phyloP scores from a whole-genome alignment of 2,329 filamentous ascomycete species.

The Aureobasidium subglaciale region DNA sequence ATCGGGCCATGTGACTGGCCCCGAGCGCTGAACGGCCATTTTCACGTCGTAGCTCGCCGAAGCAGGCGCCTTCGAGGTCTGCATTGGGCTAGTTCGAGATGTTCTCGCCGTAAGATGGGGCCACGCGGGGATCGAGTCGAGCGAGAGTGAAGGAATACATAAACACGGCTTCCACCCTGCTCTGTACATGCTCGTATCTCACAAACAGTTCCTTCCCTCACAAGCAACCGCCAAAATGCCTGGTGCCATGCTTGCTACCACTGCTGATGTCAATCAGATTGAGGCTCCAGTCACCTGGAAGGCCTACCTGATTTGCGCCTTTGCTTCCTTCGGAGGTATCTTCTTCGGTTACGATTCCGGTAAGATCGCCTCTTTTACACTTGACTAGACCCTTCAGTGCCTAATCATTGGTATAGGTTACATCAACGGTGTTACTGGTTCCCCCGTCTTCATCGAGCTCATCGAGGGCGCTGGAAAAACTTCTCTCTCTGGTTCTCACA shows the following conservation, averaged over 20 bases:
- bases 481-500: conserved; percentile 28
- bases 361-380: neutral
- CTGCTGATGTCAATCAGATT: conserved; percentile 47
- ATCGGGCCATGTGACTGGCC: conserved; percentile 12
- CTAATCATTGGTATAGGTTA: conserved; percentile 38
- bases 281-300: conserved; percentile 43
- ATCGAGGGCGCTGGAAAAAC: conserved; percentile 40
- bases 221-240: conserved; percentile 14
- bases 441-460: conserved; percentile 44
- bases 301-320: conserved; percentile 36
- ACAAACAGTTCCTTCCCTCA: conserved; percentile 3
- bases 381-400: neutral
- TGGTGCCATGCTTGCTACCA: conserved; percentile 29
- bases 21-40: conserved; percentile 13
- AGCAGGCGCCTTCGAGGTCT: neutral
- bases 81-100: conserved; percentile 9
- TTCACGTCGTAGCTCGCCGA: conserved; percentile 11
- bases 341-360: conserved; percentile 73
- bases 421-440: conserved; percentile 48
- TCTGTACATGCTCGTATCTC: neutral
- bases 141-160: conserved; percentile 2
- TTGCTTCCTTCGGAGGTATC: conserved; percentile 50
- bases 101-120: conserved; percentile 2
- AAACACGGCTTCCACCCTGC: neutral
- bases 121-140: conserved; percentile 9